Base-by-base conservation (phyloP, 2,329 filamentous ascomycete species). In the Corinectria fuckeliana region DNA sequence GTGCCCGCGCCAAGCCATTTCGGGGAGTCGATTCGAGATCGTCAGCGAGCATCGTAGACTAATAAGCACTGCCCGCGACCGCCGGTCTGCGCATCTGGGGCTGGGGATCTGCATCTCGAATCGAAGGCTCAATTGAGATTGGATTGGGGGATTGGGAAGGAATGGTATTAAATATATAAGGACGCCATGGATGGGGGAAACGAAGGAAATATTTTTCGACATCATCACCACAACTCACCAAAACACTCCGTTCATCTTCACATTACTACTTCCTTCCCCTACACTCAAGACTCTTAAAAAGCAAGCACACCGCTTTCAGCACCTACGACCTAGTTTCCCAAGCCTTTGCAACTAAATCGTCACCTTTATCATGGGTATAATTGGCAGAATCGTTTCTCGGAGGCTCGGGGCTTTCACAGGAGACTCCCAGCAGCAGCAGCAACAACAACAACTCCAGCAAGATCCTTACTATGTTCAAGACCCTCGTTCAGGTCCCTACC, bases 1-100 rank as follows among this genome's bases (percentile, higher is more conserved):
- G 32, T 18, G 3, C 4, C 11, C 4, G 21, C 62, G 52, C 68
- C 60, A 70, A 55, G 38, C 66, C 50, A 9, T 25, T 44, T 63
- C 21, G 34, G 58, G 67, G 32, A 32, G 28, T 21, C 14, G 41
- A 61, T 70, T 70, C 68, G 66, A 69, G 45, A 52, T 53, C 25
- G 34, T 20, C 21, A 44, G 53, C 8, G 50, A 54, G 50, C n/a
- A n/a, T n/a, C n/a, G n/a, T n/a, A n/a, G n/a, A n/a, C n/a, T n/a
- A n/a, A n/a, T n/a, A n/a, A n/a, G n/a, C 56, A 49, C 44, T 59
- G 56, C 44, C 52, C 23, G 42, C 62, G 52, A 56, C 58, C 56
- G 51, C 18, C 51, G 49, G 55, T 57, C 67, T 67, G 62, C 55
- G 64, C 62, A 62, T 47, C 60, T 47, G 61, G 51, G 49, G 57